Percentiles rank a stretch among this genome's conserved stretches.
phyloP scores from a whole-genome alignment of 345 rosid genomes.

The Euphorbia peplus region DNA sequence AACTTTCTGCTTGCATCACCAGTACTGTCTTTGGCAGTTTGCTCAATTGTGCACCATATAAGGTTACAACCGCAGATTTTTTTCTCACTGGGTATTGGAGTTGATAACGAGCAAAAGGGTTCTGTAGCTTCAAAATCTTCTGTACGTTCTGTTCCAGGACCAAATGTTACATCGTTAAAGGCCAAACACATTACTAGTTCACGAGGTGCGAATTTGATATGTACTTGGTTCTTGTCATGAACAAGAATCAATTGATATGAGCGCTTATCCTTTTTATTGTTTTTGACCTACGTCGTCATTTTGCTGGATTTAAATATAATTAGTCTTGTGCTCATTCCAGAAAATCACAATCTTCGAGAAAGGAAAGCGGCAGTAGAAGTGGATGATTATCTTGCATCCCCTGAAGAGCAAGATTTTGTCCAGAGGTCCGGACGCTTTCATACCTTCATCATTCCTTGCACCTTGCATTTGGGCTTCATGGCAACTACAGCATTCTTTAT shows the following conservation, averaged over 20 bases:
- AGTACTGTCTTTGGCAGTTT: conserved; percentile 60
- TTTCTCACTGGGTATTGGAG: conserved; percentile 65
- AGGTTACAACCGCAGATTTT: conserved; percentile 46
- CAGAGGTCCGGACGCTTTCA: conserved; percentile 41
- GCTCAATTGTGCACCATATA: conserved; percentile 55
- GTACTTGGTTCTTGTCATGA: background rate
- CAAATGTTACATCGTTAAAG: conserved; percentile 11
- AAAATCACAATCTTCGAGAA: conserved; percentile 39
- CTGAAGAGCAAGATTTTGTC: conserved; percentile 25
- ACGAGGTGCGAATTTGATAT: conserved; percentile 30
- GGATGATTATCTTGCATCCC: conserved; percentile 18
- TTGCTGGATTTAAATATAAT: background rate
- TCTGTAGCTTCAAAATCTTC: conserved; percentile 33
- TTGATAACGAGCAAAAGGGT: conserved; percentile 41
- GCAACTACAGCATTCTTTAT: conserved; percentile 69
- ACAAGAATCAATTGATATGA: background rate
- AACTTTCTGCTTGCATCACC: conserved; percentile 97
- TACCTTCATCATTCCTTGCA: conserved; percentile 57
- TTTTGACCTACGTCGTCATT: background rate
- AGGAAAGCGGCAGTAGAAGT: conserved; percentile 44
- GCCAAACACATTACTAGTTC: conserved; percentile 20
- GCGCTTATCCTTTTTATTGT: background rate
- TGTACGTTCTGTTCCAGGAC: conserved; percentile 17
- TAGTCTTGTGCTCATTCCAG: conserved; percentile 34
- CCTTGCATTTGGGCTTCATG: conserved; percentile 68